These are phyloP conservation scores for Cryptococcus hybrid DNA, from an alignment of 1,284 basidiomycete species.

Conservation along the genomic window DNA sequence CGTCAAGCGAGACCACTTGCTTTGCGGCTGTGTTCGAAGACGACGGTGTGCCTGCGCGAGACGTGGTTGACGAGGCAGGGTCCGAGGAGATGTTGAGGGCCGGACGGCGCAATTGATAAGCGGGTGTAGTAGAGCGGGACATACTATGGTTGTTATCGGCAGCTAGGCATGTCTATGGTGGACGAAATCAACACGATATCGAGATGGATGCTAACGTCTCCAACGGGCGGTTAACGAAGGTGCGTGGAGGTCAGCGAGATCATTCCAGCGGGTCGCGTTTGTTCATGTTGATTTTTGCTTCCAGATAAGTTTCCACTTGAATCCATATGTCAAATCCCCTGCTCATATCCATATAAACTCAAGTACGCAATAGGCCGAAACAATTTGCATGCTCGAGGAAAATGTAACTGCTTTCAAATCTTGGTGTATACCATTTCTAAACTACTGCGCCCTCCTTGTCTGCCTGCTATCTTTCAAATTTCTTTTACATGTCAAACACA, in stretches of 20 bases:
- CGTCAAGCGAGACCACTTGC: slow-evolving; percentile 60
- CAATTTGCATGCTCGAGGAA: too few species aligned
- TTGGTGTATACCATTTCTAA: too few species aligned
- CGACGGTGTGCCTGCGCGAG: slow-evolving; percentile 19
- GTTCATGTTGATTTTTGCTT: not conserved
- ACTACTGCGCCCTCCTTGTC: too few species aligned
- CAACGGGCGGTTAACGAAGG: not conserved
- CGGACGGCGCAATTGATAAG: slow-evolving; percentile 13
- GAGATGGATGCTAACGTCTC: too few species aligned
- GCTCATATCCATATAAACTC: too few species aligned
- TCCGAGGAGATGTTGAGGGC: slow-evolving; percentile 5
- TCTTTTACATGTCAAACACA: too few species aligned
- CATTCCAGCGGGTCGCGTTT: not conserved
- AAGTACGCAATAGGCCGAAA: too few species aligned
- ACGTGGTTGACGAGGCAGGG: slow-evolving; percentile 9
- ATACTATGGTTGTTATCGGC: slow-evolving; percentile 7
- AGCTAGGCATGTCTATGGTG: not conserved
- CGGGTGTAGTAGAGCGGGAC: slow-evolving; percentile 26
- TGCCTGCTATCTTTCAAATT: too few species aligned
- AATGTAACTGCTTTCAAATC: too few species aligned
- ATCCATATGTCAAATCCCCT: too few species aligned
- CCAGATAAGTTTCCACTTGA: too few species aligned
- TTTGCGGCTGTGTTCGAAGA: not conserved
- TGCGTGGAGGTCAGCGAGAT: not conserved
- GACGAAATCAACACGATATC: too few species aligned